Evolutionary conservation across 345 rosid species (phyloP), one percentile per base, ranked within the genome.

Genomic region (Psidium guajava): DNA sequence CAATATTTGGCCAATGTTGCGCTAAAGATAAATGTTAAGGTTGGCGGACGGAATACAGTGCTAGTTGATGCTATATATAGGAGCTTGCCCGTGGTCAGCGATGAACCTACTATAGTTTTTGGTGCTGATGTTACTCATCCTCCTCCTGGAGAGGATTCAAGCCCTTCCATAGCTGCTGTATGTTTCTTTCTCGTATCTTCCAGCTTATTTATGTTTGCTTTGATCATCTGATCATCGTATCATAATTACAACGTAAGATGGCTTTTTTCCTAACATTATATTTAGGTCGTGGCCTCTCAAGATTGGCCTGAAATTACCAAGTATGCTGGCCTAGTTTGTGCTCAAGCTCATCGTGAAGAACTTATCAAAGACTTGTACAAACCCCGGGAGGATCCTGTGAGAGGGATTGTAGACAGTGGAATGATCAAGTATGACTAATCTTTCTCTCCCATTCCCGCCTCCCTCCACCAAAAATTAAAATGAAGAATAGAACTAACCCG

Each of bases 41-140:
- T 96, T 86, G 99, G 99, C 4, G 99, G 98, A 88, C 92, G 98
- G 87, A 96, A 96, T 69, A 96, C 98, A 10, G 98, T 96, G 9
- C 98, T 96, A 85, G 94, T 95, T 86, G 98, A 96, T 92, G 99
- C 99, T 16, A 77, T 96, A 86, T 93, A 96, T 15, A 90, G 98
- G 90, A 89, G 95, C 10, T 95, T 96, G 81, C 99, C 99, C 89
- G 89, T 96, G 42, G 99, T 96, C 84, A 95, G 98, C 54, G 98
- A 95, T 64, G 86, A 94, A 0, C 99, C 98, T 15, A 96, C 99
- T 58, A 94, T 95, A 56, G 95, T 96, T 84, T 96, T 96, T 91
- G 99, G 99, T 40, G 99, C 98, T 74, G 99, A 96, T 90, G 99
- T 95, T 22, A 96, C 99, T 42, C 98, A 96, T 89, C 99, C 99